phyloP scores from a whole-genome alignment of 2,329 filamentous ascomycete species.

The Alternaria rosae region DNA sequence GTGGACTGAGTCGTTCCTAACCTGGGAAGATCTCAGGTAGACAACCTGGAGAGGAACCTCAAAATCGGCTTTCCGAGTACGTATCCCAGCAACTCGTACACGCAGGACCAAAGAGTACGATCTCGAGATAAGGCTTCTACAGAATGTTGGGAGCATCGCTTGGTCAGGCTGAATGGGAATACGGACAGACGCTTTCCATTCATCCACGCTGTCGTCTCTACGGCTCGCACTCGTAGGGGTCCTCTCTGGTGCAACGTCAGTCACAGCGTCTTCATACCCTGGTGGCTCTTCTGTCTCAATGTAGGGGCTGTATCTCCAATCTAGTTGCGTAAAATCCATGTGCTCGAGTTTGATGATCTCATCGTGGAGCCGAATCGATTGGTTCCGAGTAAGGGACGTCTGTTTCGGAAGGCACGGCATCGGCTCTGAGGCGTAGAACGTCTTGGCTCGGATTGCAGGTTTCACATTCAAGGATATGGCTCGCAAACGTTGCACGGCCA shows the following conservation, averaged over 20 bases:
- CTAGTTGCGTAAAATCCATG: constrained; percentile 5
- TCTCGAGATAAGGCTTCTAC: constrained; percentile 3
- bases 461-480: constrained; percentile 11
- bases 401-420: constrained; percentile 11
- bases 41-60: constrained; percentile 12
- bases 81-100: constrained; percentile 1
- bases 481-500: constrained; percentile 10
- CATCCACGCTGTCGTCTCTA: not conserved
- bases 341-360: constrained; percentile 6
- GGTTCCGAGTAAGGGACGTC: constrained; percentile 3
- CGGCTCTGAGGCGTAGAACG: constrained; percentile 9
- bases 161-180: not conserved
- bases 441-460: constrained; percentile 12
- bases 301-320: not conserved
- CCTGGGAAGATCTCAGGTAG: constrained; percentile 6
- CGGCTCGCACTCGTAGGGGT: not conserved
- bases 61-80: constrained; percentile 3
- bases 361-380: constrained; percentile 12
- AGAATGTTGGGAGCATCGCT: constrained; percentile 8
- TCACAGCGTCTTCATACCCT: constrained; percentile 12
- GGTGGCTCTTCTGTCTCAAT: constrained; percentile 7
- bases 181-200: constrained; percentile 4
- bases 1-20: constrained; percentile 6
- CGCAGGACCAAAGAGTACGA: constrained; percentile 9
- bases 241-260: not conserved